A percentile compares a stretch with the other conserved stretches of the same genome.
Conservation (phyloP, 305 asterid genomes). For the Petunia hybrid region DNA sequence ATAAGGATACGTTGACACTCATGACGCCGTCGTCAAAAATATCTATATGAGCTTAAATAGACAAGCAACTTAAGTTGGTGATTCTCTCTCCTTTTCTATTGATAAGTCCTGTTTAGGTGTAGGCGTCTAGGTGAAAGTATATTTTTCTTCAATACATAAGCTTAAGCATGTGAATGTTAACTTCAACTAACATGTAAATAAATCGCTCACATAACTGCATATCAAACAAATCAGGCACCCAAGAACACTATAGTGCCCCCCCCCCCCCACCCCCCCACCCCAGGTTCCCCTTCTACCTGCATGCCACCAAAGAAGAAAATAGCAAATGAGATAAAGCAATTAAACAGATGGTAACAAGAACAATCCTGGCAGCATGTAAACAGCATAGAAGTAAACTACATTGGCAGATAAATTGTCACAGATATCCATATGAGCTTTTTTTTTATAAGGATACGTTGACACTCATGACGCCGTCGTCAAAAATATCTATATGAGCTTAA, state of each 20-base stretch:
- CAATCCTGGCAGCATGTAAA: not conserved
- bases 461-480: too few relatives aligned
- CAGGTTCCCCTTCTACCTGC: not conserved
- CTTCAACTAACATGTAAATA: not conserved
- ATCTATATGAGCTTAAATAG: not conserved
- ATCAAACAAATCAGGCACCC: conserved; percentile 16
- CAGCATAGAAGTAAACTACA: not conserved
- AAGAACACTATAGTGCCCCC: not conserved
- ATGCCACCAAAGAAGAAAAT: not conserved
- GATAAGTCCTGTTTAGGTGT: not conserved
- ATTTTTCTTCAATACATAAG: not conserved
- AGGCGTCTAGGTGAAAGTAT: not conserved
- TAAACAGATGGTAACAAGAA: conserved; percentile 8
- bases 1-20: too few relatives aligned
- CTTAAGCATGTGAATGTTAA: not conserved
- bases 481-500: not conserved
- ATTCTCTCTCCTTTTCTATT: not conserved
- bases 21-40: too few relatives aligned
- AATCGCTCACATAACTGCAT: not conserved
- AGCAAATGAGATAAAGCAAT: not conserved
- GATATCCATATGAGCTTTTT: not conserved
- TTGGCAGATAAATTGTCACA: conserved; percentile 4
- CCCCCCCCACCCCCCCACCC: not conserved
- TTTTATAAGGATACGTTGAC: too few relatives aligned
- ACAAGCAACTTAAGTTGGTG: not conserved